A percentile compares a stretch with the other conserved stretches of the same genome.
Conservation (phyloP, 2,329 filamentous ascomycete species). For the Colletotrichum phormii region DNA sequence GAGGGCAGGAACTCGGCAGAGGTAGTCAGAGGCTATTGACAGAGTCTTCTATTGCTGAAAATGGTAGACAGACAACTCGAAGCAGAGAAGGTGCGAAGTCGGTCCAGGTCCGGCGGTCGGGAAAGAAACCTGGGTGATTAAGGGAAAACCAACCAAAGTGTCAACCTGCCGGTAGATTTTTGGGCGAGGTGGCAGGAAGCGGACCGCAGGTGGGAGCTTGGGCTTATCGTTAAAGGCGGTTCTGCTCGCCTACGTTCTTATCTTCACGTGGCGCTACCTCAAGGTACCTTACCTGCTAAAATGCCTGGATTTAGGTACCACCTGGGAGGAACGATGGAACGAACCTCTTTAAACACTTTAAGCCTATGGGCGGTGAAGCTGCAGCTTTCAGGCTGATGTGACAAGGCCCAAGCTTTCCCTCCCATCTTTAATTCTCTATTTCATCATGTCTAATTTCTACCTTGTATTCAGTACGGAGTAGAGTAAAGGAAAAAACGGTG, state of each 20-base stretch:
- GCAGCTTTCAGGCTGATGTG: constrained; percentile 3
- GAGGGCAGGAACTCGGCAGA: background rate
- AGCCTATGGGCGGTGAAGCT: constrained; percentile 24
- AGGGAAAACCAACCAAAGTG: background rate
- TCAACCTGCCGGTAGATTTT: constrained; percentile 29
- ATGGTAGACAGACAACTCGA: background rate
- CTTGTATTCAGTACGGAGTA: background rate
- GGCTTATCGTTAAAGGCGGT: constrained; percentile 27
- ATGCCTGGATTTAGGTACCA: background rate
- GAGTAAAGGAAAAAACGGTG: background rate
- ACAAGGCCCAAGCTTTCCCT: background rate
- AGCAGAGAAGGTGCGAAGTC: constrained; percentile 14
- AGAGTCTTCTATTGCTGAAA: background rate
- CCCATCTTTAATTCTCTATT: background rate
- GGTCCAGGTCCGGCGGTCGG: background rate
- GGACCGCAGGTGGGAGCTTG: constrained; percentile 28
- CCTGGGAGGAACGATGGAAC: background rate
- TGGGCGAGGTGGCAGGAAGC: constrained; percentile 37
- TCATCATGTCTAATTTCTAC: background rate
- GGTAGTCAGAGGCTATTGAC: background rate
- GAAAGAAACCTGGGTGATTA: constrained; percentile 17
- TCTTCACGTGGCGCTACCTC: constrained; percentile 30
- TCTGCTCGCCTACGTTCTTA: constrained; percentile 19
- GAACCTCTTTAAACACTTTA: constrained; percentile 10
- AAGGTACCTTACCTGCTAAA: background rate